Evolutionary conservation across 2,329 filamentous ascomycete species (phyloP), one percentile per base, ranked within the genome.

Genomic region (Fusarium caatingaense): DNA sequence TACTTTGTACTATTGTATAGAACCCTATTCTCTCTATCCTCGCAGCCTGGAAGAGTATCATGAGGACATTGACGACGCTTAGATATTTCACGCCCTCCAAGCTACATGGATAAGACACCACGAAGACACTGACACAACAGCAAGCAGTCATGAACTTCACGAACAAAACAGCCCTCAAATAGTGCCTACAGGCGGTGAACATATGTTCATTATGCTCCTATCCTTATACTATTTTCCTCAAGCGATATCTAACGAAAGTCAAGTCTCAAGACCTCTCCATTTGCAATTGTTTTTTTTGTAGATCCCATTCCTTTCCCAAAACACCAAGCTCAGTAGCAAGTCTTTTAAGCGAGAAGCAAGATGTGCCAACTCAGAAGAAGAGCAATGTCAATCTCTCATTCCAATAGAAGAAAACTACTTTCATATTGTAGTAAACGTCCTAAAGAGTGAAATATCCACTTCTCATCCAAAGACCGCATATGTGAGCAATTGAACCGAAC

Each of bases 1-100:
- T 60, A 62, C 70, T 72, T 73, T 80, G 78, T 79, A 79, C 68
- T 76, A 78, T 76, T 80, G 78, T 79, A 80, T 79, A 80, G 76
- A 80, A 74, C 70, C 66, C 67, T 69, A 60, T 69, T 56, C 64
- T 63, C 54, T 64, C 54, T 21, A 28, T 44, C 7, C 46, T 18
- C 6, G 10, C 18, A 37, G 18, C 18, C 9, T 11, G 9, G 32
- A 11, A 18, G 32, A 6, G 9, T 23, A 18, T 44, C 20, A 21
- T 44, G 21, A 44, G 21, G 41, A 23, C 20, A 15, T 28, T 11
- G 5, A 28, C 16, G 5, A 28, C 15, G 18, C 25, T 15, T 18
- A n/a, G n/a, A 54, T 32, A n/a, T 10, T 11, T 28, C 16, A 40
- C 15, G 3, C 15, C 16, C 12, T 34, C 34, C 13, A 11, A 13